These are phyloP conservation scores for Gnaphalium uliginosum DNA, from an alignment of 129 eudicot species.

Conservation along the genomic window DNA sequence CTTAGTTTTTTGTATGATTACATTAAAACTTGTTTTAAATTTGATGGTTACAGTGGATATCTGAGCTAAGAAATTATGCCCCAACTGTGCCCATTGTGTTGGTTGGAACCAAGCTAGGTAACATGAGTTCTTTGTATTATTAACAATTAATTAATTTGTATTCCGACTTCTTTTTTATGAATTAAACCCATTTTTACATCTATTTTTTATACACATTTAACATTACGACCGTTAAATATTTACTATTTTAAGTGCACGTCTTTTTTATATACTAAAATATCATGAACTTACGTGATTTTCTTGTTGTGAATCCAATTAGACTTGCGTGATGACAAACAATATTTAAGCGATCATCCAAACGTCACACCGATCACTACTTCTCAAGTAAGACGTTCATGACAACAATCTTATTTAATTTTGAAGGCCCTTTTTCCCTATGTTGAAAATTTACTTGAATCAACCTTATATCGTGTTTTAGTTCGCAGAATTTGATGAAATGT, in stretches of 20 bases:
- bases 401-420: not conserved
- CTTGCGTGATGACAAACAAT: conserved; percentile 66
- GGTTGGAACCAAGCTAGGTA: conserved; percentile 88
- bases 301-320: conserved; percentile 30
- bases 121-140: not conserved
- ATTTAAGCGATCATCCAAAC: conserved; percentile 68
- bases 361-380: conserved; percentile 52
- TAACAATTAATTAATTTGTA: not conserved
- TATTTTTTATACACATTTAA: no score
- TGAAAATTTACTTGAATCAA: not conserved
- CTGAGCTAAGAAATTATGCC: conserved; percentile 75
- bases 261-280: no score
- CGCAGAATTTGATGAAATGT: no score
- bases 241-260: no score
- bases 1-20: not conserved
- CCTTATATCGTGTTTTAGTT: no score
- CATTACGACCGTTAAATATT: no score
- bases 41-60: conserved; percentile 58
- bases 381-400: conserved; percentile 43
- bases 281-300: no score
- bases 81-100: conserved; percentile 71
- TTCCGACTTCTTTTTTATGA: not conserved
- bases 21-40: conserved; percentile 4
- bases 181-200: no score
- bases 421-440: not conserved